Conservation (phyloP, 2,329 filamentous ascomycete species). For the Talaromyces rugulosus region DNA sequence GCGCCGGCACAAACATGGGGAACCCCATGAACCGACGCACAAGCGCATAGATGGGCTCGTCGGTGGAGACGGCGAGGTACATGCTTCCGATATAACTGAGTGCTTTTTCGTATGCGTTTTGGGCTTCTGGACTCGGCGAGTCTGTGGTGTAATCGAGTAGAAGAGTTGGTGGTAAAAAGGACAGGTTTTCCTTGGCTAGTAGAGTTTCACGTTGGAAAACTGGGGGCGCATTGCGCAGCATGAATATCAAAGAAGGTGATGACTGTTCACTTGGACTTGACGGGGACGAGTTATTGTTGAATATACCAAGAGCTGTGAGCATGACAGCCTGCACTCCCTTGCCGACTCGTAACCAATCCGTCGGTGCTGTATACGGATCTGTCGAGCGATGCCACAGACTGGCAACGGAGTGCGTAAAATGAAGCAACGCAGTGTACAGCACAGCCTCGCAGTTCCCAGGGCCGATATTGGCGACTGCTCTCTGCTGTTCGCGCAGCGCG, state of each 20-base stretch:
- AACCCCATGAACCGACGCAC: slow-evolving; percentile 27
- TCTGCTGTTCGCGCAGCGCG: not conserved
- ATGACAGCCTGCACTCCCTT: slow-evolving; percentile 6
- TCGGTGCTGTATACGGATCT: slow-evolving; percentile 24
- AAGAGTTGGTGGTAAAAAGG: not conserved
- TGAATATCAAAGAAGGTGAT: not conserved
- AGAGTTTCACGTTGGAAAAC: not conserved
- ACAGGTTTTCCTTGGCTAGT: not conserved
- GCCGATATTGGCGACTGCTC: not conserved
- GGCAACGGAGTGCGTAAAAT: slow-evolving; percentile 23
- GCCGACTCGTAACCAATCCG: slow-evolving; percentile 29
- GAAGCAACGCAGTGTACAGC: not conserved
- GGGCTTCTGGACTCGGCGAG: not conserved
- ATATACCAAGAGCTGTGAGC: not conserved
- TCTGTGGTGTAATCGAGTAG: not conserved
- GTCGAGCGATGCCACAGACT: slow-evolving; percentile 23
- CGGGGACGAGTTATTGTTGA: not conserved
- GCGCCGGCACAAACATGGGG: slow-evolving; percentile 25
- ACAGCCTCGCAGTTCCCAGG: not conserved
- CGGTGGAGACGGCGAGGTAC: slow-evolving; percentile 15
- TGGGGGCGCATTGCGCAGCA: not conserved
- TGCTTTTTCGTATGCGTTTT: not conserved
- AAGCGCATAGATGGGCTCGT: slow-evolving; percentile 20
- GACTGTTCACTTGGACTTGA: not conserved
- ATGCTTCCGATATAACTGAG: not conserved